These are phyloP conservation scores for Rhizopus stolonifer DNA, from an alignment of 371 early-diverging fungal genomes.

Conservation along the genomic window DNA sequence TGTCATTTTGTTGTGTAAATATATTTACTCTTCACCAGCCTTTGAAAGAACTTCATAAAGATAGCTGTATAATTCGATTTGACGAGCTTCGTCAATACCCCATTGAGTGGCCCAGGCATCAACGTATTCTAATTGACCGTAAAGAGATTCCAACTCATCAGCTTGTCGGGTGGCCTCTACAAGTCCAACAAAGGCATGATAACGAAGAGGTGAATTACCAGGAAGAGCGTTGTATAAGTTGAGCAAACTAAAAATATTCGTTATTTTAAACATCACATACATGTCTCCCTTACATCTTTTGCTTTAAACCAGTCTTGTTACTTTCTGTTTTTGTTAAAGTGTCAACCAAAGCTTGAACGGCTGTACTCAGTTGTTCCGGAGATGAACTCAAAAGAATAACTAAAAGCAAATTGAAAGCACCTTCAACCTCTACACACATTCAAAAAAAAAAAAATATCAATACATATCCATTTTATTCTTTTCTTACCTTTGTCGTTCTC, in stretches of 20 bases:
- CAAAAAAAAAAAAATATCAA: not conserved
- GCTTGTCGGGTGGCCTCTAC: constrained; percentile 71
- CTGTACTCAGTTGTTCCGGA: constrained; percentile 29
- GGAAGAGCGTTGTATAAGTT: constrained; percentile 82
- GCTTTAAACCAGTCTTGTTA: constrained; percentile 55
- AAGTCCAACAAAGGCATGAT: constrained; percentile 72
- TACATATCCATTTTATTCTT: too few relatives aligned
- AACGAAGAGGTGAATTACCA: constrained; percentile 63
- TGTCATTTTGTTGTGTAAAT: not conserved
- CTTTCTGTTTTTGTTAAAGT: constrained; percentile 53
- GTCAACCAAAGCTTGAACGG: constrained; percentile 54
- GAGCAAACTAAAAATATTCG: constrained; percentile 57
- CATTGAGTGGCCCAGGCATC: constrained; percentile 77
- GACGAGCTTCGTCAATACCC: constrained; percentile 60
- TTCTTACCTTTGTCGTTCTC: constrained; percentile 60
- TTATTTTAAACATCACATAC: too few relatives aligned
- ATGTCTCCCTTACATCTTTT: constrained; percentile 61
- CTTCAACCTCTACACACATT: constrained; percentile 62
- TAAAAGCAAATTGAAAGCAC: constrained; percentile 71
- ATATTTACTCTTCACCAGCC: constrained; percentile 61
- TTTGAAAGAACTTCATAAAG: constrained; percentile 67
- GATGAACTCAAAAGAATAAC: constrained; percentile 51
- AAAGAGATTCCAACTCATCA: constrained; percentile 71
- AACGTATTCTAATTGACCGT: constrained; percentile 63
- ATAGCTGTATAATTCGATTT: constrained; percentile 62